Evolutionary conservation across 805 yeast species (phyloP).

Genomic region (Wickerhamiella azyma): DNA sequence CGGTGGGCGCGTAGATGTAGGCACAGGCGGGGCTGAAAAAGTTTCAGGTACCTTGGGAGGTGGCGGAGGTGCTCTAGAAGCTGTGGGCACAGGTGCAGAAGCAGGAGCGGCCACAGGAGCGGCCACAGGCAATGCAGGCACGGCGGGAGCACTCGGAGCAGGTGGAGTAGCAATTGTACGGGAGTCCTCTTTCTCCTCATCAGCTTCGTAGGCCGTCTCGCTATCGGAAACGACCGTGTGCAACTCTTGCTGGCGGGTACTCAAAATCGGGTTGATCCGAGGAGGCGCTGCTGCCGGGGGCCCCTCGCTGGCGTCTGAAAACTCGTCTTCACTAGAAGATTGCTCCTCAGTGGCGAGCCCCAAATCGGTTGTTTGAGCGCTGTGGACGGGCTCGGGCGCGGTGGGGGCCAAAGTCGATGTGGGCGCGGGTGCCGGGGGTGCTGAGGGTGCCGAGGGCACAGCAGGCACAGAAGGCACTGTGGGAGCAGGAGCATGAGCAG

Average conservation of each 20-base stretch:
- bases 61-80: background rate
- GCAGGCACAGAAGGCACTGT: background rate
- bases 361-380: background rate
- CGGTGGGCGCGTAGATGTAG: background rate
- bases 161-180: background rate
- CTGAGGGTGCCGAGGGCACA: background rate
- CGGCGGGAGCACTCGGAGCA: background rate
- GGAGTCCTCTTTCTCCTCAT: background rate
- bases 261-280: background rate
- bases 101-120: too few species aligned
- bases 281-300: background rate
- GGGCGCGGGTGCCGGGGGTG: too few species aligned
- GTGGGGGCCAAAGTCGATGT: background rate
- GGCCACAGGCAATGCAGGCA: background rate
- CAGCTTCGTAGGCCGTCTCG: conserved; percentile 7
- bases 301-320: conserved; percentile 1
- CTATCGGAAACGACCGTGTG: background rate
- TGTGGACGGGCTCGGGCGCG: background rate
- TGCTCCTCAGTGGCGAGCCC: conserved; percentile 6
- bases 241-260: background rate
- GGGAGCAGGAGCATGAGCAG: background rate
- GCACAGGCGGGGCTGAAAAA: background rate
- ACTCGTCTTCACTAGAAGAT: conserved; percentile 1
- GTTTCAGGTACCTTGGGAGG: background rate
- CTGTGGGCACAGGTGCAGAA: conserved; percentile 6